Evolutionary conservation across 257 asterid genomes (phyloP), one percentile per base, ranked within the genome.

Genomic region (Solanum chmielewskii): DNA sequence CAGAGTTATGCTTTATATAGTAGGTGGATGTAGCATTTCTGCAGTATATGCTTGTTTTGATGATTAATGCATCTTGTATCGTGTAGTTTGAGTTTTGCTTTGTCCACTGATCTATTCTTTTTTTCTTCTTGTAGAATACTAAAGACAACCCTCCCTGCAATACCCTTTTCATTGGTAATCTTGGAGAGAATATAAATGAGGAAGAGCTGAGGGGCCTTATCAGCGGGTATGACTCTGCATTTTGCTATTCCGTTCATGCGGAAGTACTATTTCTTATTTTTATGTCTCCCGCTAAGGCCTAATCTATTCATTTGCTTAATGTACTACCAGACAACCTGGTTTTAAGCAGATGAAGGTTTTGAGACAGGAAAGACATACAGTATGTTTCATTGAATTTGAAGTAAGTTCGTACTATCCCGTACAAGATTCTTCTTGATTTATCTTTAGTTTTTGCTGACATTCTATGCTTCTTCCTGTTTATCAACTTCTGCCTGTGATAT

Each of bases 91-190:
- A 47, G 33, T 64, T 86, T 62, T 49, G 52, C 39, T 64, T 45
- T 20, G 37, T 78, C 66, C 52, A 13, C 45, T 68, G 73, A 85
- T 27, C 74, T 49, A 45, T 70, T 44, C 71, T 23, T 84, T 20
- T 52, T 20, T 52, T 84, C 73, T 78, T 83, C 85, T 89, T 88
- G 92, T 90, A 97, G 99, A 97, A 97, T 92, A 94, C 91, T 80
- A 97, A 97, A 90, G 99, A 97, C 75, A 97, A 97, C 89, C 99
- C 99, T 89, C 99, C 98, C 69, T 96, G 99, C 93, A 97, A 97
- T 90, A 97, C 99, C 82, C 98, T 97, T 21, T 97, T 97, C 86
- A 97, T 97, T 91, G 99, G 99, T 87, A 97, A 97, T 89, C 98
- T 97, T 82, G 99, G 99, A 88, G 99, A 95, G 92, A 93, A 90